Evolutionary conservation across 257 asterid species (phyloP), one percentile per base, ranked within the genome.

Genomic region (Solanum etuberosum): DNA sequence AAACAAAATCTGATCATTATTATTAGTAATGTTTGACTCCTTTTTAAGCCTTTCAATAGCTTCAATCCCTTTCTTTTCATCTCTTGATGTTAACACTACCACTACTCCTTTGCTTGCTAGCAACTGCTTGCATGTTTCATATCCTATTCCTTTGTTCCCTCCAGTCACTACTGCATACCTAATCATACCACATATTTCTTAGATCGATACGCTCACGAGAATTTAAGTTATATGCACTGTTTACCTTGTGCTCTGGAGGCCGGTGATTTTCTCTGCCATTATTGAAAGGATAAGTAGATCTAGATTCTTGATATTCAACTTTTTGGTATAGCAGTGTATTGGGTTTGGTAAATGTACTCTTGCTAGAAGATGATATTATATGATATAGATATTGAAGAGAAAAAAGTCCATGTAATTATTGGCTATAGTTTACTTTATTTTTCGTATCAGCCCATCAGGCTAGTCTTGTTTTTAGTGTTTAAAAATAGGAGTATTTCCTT

Each of bases 61-160:
- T 87, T 91, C 88, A 80, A 90, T 46, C 2, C 95, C 95, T 83
- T 91, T 90, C 68, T 85, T 72, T 63, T 91, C 93, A 63, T 90
- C 90, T 84, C 95, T 92, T 7, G 95, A 88, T 11, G 94, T 93
- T 85, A 92, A 25, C 31, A 92, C 91, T 68, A 93, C 95, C 14
- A 89, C 88, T 38, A 93, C 61, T 7, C 94, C 95, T 54, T 90
- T 86, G 8, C 90, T 90, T 2, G 92, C 93, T 81, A 93, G n/a
- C n/a, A n/a, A 78, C 76, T 93, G 93, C 83, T 82, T 87, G 86
- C 95, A 93, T 80, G 92, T 89, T 87, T 92, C 95, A 7, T 89
- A 88, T 65, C 94, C 95, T 38, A 93, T 93, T 40, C 95, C 95
- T 85, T 90, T 91, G 86, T 92, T 93, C 40, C 88, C 93, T 16